Evolutionary conservation across 345 rosid genomes (phyloP).

Genomic region (Sisymbrium irio): DNA sequence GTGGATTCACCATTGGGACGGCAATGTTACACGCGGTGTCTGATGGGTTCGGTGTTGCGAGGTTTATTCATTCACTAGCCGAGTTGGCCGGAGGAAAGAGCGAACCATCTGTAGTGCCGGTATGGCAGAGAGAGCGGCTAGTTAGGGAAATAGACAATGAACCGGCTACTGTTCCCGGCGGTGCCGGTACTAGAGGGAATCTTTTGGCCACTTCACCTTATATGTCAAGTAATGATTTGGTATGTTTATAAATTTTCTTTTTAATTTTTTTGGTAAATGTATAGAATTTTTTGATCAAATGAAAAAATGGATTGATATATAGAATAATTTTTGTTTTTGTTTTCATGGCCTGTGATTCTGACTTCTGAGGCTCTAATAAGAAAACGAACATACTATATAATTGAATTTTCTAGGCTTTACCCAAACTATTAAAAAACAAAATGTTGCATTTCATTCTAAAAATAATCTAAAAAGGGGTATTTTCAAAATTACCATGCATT

Average conservation of each 20-base stretch:
- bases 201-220: constrained; percentile 34
- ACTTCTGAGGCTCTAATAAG: neutral
- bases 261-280: neutral
- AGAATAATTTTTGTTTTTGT: neutral
- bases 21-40: constrained; percentile 42
- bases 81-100: constrained; percentile 40
- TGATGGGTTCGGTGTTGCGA: constrained; percentile 46
- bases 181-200: neutral
- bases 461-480: neutral
- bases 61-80: constrained; percentile 33
- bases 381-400: neutral
- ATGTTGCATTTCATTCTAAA: neutral
- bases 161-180: neutral
- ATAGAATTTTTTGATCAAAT: neutral
- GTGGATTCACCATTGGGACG: constrained; percentile 52
- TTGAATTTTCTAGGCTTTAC: neutral
- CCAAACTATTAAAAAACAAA: too few species aligned
- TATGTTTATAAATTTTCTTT: neutral
- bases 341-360: neutral
- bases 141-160: neutral
- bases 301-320: neutral
- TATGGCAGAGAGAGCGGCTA: constrained; percentile 47
- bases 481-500: neutral
- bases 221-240: constrained; percentile 5
- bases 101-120: constrained; percentile 41